Evolutionary conservation across 2,329 filamentous ascomycete genomes (phyloP).

Genomic region (Whalleya microplaca): DNA sequence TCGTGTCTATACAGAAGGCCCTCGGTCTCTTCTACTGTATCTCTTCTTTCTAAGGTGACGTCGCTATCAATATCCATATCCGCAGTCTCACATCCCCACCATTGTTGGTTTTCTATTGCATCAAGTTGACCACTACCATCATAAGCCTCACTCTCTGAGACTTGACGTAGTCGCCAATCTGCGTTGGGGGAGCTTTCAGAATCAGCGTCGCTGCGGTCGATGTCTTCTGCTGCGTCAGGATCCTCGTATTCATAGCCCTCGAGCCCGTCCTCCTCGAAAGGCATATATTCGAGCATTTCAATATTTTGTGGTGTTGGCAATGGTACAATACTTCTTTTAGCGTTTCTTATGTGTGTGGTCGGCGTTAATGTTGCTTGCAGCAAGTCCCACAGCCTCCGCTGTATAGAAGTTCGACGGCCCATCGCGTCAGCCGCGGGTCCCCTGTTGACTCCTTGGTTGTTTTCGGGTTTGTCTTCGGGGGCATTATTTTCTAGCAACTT

Average conservation of each 20-base stretch:
- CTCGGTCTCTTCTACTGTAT: neutral
- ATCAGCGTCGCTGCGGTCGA: neutral
- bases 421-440: neutral
- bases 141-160: neutral
- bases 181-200: neutral
- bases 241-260: slow-evolving; percentile 1
- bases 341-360: slow-evolving; percentile 16
- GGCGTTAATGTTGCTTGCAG: slow-evolving; percentile 27
- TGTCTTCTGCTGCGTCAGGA: neutral
- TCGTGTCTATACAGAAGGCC: neutral
- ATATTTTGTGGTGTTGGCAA: neutral
- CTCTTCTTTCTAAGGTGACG: neutral
- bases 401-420: slow-evolving; percentile 10
- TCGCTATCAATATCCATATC: neutral
- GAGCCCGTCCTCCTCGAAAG: neutral
- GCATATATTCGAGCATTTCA: neutral
- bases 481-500: slow-evolving; percentile 16
- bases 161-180: neutral
- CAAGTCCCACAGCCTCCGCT: slow-evolving; percentile 30
- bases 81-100: slow-evolving; percentile 1
- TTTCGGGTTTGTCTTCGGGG: neutral
- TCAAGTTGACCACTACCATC: neutral
- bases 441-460: neutral
- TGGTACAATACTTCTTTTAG: neutral
- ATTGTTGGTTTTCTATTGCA: slow-evolving; percentile 1